Evolutionary conservation across 2,329 filamentous ascomycete genomes (phyloP).

Genomic region (Cordyceps cicadae): DNA sequence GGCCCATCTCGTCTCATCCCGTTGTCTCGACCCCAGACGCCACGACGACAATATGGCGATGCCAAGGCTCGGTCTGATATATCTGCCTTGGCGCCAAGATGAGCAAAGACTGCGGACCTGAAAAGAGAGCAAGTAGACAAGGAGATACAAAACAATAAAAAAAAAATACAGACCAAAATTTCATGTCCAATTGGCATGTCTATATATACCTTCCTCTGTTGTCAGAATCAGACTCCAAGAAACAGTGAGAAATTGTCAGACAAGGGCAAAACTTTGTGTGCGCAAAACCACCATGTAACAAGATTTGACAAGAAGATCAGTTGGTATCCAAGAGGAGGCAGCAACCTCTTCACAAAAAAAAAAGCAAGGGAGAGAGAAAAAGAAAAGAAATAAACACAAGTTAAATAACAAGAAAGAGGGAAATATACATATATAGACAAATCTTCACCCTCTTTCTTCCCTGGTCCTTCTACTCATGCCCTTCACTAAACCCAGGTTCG

Average conservation of each 20-base stretch:
- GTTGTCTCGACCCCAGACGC: too few species aligned
- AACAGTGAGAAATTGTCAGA: too few species aligned
- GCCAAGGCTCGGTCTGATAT: too few species aligned
- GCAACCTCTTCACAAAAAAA: neutral
- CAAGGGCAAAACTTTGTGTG: too few species aligned
- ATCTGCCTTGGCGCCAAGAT: too few species aligned
- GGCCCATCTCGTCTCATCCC: too few species aligned
- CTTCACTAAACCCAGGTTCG: slow-evolving; percentile 22
- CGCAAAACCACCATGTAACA: neutral
- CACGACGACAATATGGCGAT: too few species aligned
- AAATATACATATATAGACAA: neutral
- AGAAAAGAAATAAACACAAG: neutral
- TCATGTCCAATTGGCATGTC: neutral
- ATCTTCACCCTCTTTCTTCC: neutral
- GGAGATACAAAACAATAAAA: neutral
- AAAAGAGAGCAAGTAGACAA: too few species aligned
- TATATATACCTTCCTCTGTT: neutral
- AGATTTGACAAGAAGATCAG: neutral
- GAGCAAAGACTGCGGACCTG: too few species aligned
- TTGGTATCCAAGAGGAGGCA: neutral
- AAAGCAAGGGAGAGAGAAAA: neutral
- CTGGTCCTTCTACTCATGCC: slow-evolving; percentile 7
- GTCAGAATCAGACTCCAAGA: too few species aligned
- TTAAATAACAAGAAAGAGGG: neutral
- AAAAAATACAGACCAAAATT: neutral